phyloP scores from a whole-genome alignment of 805 yeast genomes.

The Saccharomycopsis olivae region DNA sequence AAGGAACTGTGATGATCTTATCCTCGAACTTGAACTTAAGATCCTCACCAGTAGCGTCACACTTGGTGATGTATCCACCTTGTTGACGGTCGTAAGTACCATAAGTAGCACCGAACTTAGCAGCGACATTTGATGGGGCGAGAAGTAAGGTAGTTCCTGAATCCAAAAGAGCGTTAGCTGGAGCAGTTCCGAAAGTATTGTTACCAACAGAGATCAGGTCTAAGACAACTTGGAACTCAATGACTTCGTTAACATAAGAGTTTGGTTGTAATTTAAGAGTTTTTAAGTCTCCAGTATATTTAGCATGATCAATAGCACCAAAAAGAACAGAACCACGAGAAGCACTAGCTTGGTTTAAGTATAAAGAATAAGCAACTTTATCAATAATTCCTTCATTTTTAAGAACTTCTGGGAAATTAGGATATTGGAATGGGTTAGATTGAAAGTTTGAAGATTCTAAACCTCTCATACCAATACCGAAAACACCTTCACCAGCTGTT shows the following conservation, averaged over 20 bases:
- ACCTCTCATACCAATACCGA: slow-evolving; percentile 63
- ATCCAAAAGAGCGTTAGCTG: slow-evolving; percentile 32
- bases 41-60: too few species aligned
- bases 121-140: too few species aligned
- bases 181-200: slow-evolving; percentile 19
- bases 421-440: slow-evolving; percentile 21
- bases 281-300: slow-evolving; percentile 28
- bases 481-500: slow-evolving; percentile 38
- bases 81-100: too few species aligned
- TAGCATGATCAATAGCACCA: slow-evolving; percentile 35
- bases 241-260: slow-evolving; percentile 25
- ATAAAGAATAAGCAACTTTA: slow-evolving; percentile 35
- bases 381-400: slow-evolving; percentile 32
- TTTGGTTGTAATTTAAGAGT: slow-evolving; percentile 24
- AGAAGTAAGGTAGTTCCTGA: slow-evolving; percentile 36
- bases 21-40: too few species aligned
- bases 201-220: slow-evolving; percentile 8
- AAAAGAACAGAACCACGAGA: slow-evolving; percentile 30
- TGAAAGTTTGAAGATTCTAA: slow-evolving; percentile 36
- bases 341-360: slow-evolving; percentile 27
- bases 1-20: too few species aligned
- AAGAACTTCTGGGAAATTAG: slow-evolving; percentile 24
- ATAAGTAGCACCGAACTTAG: too few species aligned
- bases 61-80: too few species aligned
- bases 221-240: slow-evolving; percentile 20